Base-by-base conservation (phyloP, 2,329 filamentous ascomycete genomes). In the Dichotomopilus funicola region DNA sequence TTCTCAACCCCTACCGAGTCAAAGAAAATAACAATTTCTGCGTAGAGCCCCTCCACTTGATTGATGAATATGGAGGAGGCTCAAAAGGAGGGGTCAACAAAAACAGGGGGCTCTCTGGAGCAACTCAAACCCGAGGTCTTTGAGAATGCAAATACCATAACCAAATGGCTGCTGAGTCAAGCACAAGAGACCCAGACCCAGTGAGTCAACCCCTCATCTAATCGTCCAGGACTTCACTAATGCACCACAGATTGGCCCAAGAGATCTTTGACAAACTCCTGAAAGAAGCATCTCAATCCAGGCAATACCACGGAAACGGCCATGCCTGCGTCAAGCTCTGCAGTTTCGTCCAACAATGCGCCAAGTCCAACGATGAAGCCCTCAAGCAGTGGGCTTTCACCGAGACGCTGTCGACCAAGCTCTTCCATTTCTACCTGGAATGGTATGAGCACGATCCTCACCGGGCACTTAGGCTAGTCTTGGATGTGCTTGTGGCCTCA, bases 371-470 rank as follows among this genome's bases (percentile, higher is more conserved):
- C 11, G 73, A 75, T 8, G 58, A 68, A 33, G 55, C 61, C 4
- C 64, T 85, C 36, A 70, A 66, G 47, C 60, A 64, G 8, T 81
- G 81, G 73, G 78, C 78, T 1, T 83, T 81, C 58, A 76, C 75
- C 9, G 67, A 73, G 58, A 64, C 71, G 35, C 76, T 78, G 3
- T 75, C 73, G 19, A 61, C 76, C 50, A 70, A 71, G 51, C 69
- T 86, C 31, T 84, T 85, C 68, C 72, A 78, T 53, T 85, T 83
- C 63, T 87, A 82, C 64, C 72, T 86, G 50, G 82, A 85, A 63
- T 86, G 82, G 81, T 85, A 83, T 62, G 83, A 86, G 63, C 80
- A 80, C 54, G 82, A 86, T 63, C 79, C 82, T 57, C 80, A 85
- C 62, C 75, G 83, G 9, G 82, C 82, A 38, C 80, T 86, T 78